Evolutionary conservation across 805 yeast species (phyloP), one percentile per base, ranked within the genome.

Genomic region (Spathaspora passalidarum): DNA sequence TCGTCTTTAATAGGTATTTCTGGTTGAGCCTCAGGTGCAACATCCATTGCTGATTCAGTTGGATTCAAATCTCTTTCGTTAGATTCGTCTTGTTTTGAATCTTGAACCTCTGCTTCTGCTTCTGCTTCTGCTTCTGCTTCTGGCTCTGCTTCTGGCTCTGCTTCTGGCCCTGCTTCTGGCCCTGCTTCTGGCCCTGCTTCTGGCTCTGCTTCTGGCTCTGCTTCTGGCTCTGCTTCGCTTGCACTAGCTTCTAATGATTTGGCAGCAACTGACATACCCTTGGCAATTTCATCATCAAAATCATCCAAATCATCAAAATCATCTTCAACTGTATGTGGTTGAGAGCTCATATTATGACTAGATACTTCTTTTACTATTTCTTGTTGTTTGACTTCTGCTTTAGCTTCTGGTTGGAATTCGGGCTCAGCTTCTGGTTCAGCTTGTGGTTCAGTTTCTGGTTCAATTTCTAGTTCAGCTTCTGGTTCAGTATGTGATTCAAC

Each of bases 151-250:
- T n/a, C n/a, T n/a, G n/a, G n/a, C n/a, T n/a, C n/a, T n/a, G n/a
- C n/a, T n/a, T 23, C 26, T 10, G 7, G 10, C 10, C 10, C 26
- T 10, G 26, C 26, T 23, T 23, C 26, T 8, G 7, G 26, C 10
- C 10, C 10, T 23, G 7, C 26, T 7, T 23, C 26, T 8, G 10
- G 10, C 10, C n/a, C 37, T 34, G 16, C 21, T 14, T 6, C 14
- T 10, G 20, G 10, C 11, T n/a, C 21, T 13, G 19, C 36, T 13
- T n/a, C 14, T 18, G 9, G 19, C 32, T 40, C 35, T 2, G 19
- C 32, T 25, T 17, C 22, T n/a, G 9, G 23, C 4, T 25, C 23
- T 17, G 5, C 5, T 25, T 39, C 79, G 17, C 34, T 13, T 13
- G 17, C 17, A 3, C 8, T 13, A 29, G 34, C 6, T 13, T 26